Evolutionary conservation across 495 filamentous ascomycete genomes (phyloP), one percentile per base, ranked within the genome.

Genomic region (Platismatia glauca): DNA sequence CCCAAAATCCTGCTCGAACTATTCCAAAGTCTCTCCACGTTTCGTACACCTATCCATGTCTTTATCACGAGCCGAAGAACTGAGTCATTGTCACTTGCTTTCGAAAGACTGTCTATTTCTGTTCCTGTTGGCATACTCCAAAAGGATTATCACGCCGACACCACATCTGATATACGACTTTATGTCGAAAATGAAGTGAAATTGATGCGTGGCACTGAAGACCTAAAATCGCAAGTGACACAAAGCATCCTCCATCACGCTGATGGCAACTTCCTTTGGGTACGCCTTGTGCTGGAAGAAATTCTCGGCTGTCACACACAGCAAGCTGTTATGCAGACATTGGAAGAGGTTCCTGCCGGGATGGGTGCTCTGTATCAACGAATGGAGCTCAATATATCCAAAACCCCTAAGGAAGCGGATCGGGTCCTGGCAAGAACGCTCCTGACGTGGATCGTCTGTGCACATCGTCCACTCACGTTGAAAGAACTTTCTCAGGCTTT

Each of bases 241-340:
- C 1, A 50, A 27, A 50, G 24, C 22, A 29, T 50, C 12, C 46
- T 50, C 13, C 27, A 50, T 22, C 71, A 69, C 53, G 67, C 74
- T 24, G 38, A 67, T 0, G 74, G 73, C 4, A 74, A 63, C 31
- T 75, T 77, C 60, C 66, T 78, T 1, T 78, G 76, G 76, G 65
- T 66, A 7, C 48, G 39, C 9, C 62, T 77, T 13, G 73, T 74
- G 15, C 57, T 77, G 4, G 60, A 71, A 20, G 69, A 73, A 55
- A 61, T 77, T 11, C 22, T 52, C 16, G 34, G 62, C 15, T 62
- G 65, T 58, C 71, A 73, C 46, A 68, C 67, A 11, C 58, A 71
- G 55, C 58, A 69, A 55, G 72, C 66, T 22, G 67, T 73, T 37
- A 39, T 68, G 44, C 50, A 70, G 20, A 59, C 68, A 33, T 67